phyloP scores from a whole-genome alignment of 805 yeast species.

The Danielozyma ontarioensis region DNA sequence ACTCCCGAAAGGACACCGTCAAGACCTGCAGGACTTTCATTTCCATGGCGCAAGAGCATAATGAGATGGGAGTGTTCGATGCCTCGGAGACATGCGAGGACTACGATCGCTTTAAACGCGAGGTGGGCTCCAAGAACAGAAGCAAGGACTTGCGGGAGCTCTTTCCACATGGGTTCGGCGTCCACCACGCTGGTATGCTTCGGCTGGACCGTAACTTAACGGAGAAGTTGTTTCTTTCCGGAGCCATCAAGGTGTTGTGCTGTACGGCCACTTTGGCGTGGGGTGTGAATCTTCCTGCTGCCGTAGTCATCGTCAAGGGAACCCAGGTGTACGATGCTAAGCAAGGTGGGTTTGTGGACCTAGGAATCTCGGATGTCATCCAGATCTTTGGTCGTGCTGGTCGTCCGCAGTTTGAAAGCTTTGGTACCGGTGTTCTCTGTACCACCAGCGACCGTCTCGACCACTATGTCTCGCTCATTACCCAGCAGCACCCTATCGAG shows the following conservation, averaged over 20 bases:
- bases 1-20: slow-evolving; percentile 80
- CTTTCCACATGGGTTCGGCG: slow-evolving; percentile 78
- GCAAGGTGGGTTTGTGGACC: slow-evolving; percentile 88
- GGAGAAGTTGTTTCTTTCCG: slow-evolving; percentile 79
- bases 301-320: slow-evolving; percentile 93
- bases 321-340: slow-evolving; percentile 94
- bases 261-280: slow-evolving; percentile 98
- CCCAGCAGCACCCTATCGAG: slow-evolving; percentile 96
- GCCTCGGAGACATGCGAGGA: slow-evolving; percentile 38
- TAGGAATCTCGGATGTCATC: slow-evolving; percentile 94
- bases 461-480: slow-evolving; percentile 80
- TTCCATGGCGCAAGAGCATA: slow-evolving; percentile 56
- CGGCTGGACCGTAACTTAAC: slow-evolving; percentile 85
- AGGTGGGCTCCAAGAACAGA: slow-evolving; percentile 60
- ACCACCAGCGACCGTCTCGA: slow-evolving; percentile 78
- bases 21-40: slow-evolving; percentile 75
- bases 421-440: slow-evolving; percentile 88
- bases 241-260: slow-evolving; percentile 83
- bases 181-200: slow-evolving; percentile 97
- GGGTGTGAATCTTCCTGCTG: slow-evolving; percentile 99
- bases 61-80: slow-evolving; percentile 56
- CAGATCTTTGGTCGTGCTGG: slow-evolving; percentile 99
- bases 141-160: slow-evolving; percentile 79
- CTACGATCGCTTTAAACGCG: slow-evolving; percentile 49
- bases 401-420: slow-evolving; percentile 90